These are phyloP conservation scores for Myxozyma mucilagina DNA, from an alignment of 805 yeast species.

Conservation along the genomic window DNA sequence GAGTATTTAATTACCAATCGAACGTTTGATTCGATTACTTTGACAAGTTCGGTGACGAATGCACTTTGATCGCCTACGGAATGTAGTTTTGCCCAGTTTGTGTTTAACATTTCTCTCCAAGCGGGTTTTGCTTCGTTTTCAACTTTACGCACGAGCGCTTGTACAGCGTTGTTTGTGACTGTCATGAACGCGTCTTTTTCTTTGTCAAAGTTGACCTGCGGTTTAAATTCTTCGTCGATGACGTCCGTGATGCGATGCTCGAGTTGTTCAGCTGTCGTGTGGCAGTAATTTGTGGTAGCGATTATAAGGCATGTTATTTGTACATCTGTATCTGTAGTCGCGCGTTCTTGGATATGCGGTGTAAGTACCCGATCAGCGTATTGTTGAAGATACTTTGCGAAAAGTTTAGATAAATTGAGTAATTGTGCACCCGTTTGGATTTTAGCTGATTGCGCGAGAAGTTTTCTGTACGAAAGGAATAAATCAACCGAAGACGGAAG, in stretches of 20 bases:
- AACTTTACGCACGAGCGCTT: constrained; percentile 57
- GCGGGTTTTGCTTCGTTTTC: constrained; percentile 61
- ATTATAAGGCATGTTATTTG: constrained; percentile 68
- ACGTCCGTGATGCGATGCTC: constrained; percentile 59
- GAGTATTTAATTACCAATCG: constrained; percentile 23
- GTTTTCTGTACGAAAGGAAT: constrained; percentile 72
- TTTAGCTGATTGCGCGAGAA: constrained; percentile 67
- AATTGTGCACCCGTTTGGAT: constrained; percentile 49
- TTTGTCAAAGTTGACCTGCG: constrained; percentile 53
- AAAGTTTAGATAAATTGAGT: constrained; percentile 56
- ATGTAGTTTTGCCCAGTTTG: constrained; percentile 68
- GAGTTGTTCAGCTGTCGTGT: constrained; percentile 73
- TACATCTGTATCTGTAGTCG: constrained; percentile 58
- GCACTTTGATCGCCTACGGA: constrained; percentile 72
- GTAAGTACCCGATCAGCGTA: constrained; percentile 54
- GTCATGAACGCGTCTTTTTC: constrained; percentile 59
- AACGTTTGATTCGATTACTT: constrained; percentile 46
- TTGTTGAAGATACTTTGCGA: constrained; percentile 63
- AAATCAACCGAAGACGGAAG: constrained; percentile 85
- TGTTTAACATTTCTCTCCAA: constrained; percentile 81
- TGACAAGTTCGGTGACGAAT: constrained; percentile 61
- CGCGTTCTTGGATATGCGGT: constrained; percentile 26
- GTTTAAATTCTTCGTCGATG: constrained; percentile 43
- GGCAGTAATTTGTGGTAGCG: constrained; percentile 88
- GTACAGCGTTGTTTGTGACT: constrained; percentile 59